Percentiles rank a stretch among this genome's conserved stretches.
Conservation (phyloP, 2,329 filamentous ascomycete species). For the Penicillium polonicum region DNA sequence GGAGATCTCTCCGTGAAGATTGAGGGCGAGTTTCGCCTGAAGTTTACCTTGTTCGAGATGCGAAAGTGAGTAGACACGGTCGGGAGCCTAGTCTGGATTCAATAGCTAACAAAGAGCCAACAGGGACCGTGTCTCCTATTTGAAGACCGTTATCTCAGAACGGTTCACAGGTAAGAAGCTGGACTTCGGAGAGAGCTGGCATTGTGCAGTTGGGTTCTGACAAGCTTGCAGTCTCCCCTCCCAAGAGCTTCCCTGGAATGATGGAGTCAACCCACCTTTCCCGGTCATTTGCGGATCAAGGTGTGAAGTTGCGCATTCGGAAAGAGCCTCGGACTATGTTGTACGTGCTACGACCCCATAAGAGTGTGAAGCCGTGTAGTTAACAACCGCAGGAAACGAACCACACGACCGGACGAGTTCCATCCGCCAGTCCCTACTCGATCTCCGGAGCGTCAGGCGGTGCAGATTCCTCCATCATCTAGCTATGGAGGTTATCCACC, state of each 20-base stretch:
- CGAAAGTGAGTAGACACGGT: constrained; percentile 49
- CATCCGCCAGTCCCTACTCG: constrained; percentile 36
- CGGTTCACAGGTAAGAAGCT: constrained; percentile 62
- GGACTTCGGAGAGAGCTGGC: not conserved
- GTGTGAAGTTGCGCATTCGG: constrained; percentile 75
- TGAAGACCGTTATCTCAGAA: constrained; percentile 60
- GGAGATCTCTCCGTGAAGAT: constrained; percentile 78
- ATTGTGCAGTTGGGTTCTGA: constrained; percentile 10
- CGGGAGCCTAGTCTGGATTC: not conserved
- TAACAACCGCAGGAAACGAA: constrained; percentile 40
- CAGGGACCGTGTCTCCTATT: constrained; percentile 49
- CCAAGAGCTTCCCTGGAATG: constrained; percentile 76
- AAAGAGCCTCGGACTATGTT: constrained; percentile 71
- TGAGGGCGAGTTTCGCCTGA: constrained; percentile 69
- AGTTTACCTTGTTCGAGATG: constrained; percentile 77
- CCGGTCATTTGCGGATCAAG: constrained; percentile 80
- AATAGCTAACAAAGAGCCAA: constrained; percentile 19
- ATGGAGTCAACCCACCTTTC: constrained; percentile 78
- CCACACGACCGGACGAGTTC: constrained; percentile 40
- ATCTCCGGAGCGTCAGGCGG: constrained; percentile 39
- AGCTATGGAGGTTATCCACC: constrained; percentile 35
- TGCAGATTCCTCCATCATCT: constrained; percentile 36
- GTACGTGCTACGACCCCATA: constrained; percentile 26
- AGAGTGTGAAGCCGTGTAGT: not conserved
- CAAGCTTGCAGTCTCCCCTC: constrained; percentile 37